Evolutionary conservation across 345 rosid genomes (phyloP).

Genomic region (Ricinus communis): DNA sequence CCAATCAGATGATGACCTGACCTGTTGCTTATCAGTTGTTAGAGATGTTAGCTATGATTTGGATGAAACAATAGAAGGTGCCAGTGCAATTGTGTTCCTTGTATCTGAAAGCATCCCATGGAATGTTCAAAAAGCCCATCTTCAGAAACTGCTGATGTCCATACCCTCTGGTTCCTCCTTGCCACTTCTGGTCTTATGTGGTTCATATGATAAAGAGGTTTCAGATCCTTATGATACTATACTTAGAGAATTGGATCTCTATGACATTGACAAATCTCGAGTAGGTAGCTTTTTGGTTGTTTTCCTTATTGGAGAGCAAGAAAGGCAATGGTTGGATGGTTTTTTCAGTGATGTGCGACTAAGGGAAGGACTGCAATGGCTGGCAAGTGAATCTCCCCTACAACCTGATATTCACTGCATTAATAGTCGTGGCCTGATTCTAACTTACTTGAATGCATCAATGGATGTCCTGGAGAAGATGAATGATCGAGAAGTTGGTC

Average conservation of each 20-base stretch:
- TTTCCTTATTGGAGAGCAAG: slow-evolving; percentile 53
- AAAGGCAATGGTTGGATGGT: slow-evolving; percentile 37
- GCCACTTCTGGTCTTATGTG: slow-evolving; percentile 74
- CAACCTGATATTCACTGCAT: slow-evolving; percentile 61
- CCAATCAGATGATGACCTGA: slow-evolving; percentile 40
- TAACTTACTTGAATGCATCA: slow-evolving; percentile 50
- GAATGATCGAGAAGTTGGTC: slow-evolving; percentile 48
- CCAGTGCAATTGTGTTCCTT: slow-evolving; percentile 76
- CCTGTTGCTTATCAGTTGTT: slow-evolving; percentile 72
- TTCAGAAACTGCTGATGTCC: slow-evolving; percentile 55
- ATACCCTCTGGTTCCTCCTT: slow-evolving; percentile 64
- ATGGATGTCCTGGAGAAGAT: slow-evolving; percentile 48
- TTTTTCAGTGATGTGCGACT: slow-evolving; percentile 69
- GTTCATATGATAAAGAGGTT: slow-evolving; percentile 38
- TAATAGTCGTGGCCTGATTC: slow-evolving; percentile 55
- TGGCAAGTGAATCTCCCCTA: slow-evolving; percentile 67
- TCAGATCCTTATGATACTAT: slow-evolving; percentile 44
- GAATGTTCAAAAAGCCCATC: slow-evolving; percentile 59
- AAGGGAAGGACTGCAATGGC: slow-evolving; percentile 81
- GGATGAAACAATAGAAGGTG: slow-evolving; percentile 51
- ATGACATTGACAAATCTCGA: slow-evolving; percentile 62
- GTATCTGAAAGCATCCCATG: slow-evolving; percentile 58
- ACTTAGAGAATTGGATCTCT: slow-evolving; percentile 55
- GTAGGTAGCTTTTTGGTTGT: slow-evolving; percentile 49
- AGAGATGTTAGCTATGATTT: slow-evolving; percentile 43